Evolutionary conservation across 2,329 filamentous ascomycete species (phyloP), one percentile per base, ranked within the genome.

Genomic region (Epichloe bromicola): DNA sequence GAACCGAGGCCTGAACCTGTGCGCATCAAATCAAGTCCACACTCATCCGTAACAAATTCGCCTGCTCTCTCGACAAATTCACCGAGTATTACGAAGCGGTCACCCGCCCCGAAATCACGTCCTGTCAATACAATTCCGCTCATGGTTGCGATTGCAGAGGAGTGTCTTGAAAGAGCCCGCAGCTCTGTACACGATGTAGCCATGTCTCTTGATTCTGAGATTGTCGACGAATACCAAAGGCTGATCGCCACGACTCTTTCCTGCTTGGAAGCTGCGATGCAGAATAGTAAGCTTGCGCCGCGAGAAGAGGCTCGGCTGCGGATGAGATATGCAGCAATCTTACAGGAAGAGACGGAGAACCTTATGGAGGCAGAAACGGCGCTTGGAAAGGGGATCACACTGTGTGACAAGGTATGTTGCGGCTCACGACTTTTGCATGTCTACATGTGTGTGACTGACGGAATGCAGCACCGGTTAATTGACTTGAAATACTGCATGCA

Each of bases 401-500:
- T 86, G 2, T 86, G 82, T 58, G 82, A 85, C 54, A 80, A 82
- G 67, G 79, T 80, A 65, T 55, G 61, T 20, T 43, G 30, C 23
- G 33, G 39, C 7, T 15, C 6, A 11, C 12, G 6, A n/a, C 34
- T n/a, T 3, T 17, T 41, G 3, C 15, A 41, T 26, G 5, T 6
- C 3, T 12, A 41, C 4, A 11, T 34, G 46, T 11, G 6, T 10
- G 20, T 26, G n/a, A 17, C 52, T 57, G 26, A 58, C 51, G 44
- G 15, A 34, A 3, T 11, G 14, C 20, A 70, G 63, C 65, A 71
- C 51, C 67, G 69, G 8, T 55, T 71, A 52, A 60, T 66, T 26
- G 86, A 90, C 57, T 66, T 89, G 39, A 88, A 87, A 63, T 88
- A 88, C 65, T 80, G 80, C 55, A 87, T 88, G 75, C 79, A 87